Percentiles rank a stretch among this genome's conserved stretches.
Evolutionary conservation across 2,329 filamentous ascomycete species (phyloP).

Genomic region (Talaromyces rugulosus): DNA sequence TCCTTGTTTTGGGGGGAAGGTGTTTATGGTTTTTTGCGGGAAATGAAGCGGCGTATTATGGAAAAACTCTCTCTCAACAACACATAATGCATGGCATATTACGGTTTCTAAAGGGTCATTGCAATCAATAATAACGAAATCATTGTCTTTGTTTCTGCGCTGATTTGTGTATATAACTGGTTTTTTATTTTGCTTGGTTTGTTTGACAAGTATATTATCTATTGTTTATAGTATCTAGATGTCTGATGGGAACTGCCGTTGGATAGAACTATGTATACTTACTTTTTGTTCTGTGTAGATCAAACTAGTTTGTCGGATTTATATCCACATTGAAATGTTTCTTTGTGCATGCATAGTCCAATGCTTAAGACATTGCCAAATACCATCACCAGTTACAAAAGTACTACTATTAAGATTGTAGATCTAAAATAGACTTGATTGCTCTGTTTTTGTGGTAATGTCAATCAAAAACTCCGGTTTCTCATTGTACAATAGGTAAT

Average conservation of each 20-base stretch:
- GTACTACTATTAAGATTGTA: not conserved
- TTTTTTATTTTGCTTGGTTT: not conserved
- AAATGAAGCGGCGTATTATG: not conserved
- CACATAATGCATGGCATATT: slow-evolving; percentile 3
- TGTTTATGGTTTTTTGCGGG: not conserved
- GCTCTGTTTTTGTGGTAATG: not conserved
- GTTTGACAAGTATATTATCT: not conserved
- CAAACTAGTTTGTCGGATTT: not conserved
- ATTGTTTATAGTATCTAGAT: not conserved
- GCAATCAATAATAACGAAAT: not conserved
- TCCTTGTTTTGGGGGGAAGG: not conserved
- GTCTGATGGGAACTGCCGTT: not conserved
- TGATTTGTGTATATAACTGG: not conserved
- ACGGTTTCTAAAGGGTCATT: not conserved
- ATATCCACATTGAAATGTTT: too few species aligned
- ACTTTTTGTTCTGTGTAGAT: not conserved
- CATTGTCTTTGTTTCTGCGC: not conserved
- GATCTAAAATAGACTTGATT: not conserved
- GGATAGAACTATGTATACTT: not conserved
- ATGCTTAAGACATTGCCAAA: too few species aligned
- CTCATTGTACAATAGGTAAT: not conserved
- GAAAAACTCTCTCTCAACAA: not conserved
- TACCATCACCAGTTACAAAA: not conserved
- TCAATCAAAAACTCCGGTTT: not conserved
- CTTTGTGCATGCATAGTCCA: too few species aligned